Percentiles rank a stretch among this genome's conserved stretches.
Evolutionary conservation across 169 alveolate genomes (phyloP).

Genomic region (Plasmodium vinckei): DNA sequence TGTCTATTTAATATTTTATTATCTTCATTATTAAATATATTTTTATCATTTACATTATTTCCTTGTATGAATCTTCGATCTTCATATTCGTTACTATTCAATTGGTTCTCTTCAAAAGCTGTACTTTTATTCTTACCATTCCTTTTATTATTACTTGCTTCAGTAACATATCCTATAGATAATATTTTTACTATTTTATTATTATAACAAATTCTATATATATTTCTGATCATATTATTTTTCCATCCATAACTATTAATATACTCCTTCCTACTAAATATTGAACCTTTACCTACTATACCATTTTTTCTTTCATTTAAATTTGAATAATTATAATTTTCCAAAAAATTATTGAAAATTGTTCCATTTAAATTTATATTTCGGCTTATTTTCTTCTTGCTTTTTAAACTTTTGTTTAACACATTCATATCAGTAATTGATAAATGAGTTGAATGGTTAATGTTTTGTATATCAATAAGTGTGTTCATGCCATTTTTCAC

Average conservation of each 20-base stretch:
- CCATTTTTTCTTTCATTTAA: no score
- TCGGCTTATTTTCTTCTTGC: no score
- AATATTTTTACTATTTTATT: background rate
- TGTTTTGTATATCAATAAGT: no score
- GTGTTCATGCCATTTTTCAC: no score
- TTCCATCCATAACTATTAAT: slow-evolving; percentile 3
- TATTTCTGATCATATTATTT: background rate
- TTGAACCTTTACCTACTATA: background rate
- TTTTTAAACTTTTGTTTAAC: no score
- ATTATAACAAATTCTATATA: slow-evolving; percentile 4
- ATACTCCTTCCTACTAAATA: background rate
- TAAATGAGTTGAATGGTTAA: no score
- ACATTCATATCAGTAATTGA: no score
- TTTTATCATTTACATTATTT: slow-evolving; percentile 8
- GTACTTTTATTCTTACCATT: slow-evolving; percentile 5
- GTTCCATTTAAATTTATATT: no score
- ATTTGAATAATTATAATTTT: no score
- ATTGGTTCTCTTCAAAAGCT: background rate
- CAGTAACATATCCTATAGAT: slow-evolving; percentile 13
- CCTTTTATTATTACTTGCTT: slow-evolving; percentile 2
- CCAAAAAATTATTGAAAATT: no score
- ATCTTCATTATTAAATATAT: slow-evolving; percentile 2
- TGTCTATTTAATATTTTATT: slow-evolving; percentile 57
- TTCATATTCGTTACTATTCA: background rate
- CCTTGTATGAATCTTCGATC: background rate